These are phyloP conservation scores for Corchorus olitorius DNA, from an alignment of 345 rosid species.

Conservation along the genomic window DNA sequence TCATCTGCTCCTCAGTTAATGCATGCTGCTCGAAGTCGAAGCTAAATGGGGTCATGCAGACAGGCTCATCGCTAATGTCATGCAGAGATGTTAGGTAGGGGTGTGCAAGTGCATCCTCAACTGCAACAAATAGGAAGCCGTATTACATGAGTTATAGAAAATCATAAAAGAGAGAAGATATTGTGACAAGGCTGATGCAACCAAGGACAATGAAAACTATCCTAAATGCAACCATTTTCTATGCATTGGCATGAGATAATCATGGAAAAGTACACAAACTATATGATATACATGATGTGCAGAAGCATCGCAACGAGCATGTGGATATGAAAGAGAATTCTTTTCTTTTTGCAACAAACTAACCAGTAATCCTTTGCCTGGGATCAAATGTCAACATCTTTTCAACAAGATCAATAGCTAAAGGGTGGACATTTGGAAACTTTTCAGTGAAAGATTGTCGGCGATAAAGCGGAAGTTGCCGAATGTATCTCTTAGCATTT, in stretches of 20 bases:
- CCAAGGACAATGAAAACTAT: background rate
- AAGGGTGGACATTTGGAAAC: constrained; percentile 66
- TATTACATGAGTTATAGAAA: constrained; percentile 1
- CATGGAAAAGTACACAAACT: background rate
- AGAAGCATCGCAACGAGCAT: background rate
- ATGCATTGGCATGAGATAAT: background rate
- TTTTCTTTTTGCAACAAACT: constrained; percentile 7
- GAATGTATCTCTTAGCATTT: constrained; percentile 75
- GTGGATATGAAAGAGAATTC: background rate
- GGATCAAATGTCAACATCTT: constrained; percentile 93
- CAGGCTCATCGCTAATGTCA: constrained; percentile 76
- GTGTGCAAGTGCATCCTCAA: constrained; percentile 83
- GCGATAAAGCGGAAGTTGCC: constrained; percentile 52
- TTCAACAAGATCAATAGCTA: constrained; percentile 82
- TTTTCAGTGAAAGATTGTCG: constrained; percentile 76
- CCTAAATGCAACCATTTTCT: background rate
- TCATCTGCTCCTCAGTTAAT: constrained; percentile 72
- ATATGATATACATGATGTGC: background rate
- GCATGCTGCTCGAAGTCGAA: constrained; percentile 77
- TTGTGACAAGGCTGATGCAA: background rate
- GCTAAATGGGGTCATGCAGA: constrained; percentile 67
- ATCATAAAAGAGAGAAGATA: background rate
- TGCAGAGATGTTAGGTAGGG: constrained; percentile 67
- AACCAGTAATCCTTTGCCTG: constrained; percentile 76
- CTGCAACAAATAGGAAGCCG: constrained; percentile 35